Conservation (phyloP, 305 asterid genomes). For the Petunia hybrid region DNA sequence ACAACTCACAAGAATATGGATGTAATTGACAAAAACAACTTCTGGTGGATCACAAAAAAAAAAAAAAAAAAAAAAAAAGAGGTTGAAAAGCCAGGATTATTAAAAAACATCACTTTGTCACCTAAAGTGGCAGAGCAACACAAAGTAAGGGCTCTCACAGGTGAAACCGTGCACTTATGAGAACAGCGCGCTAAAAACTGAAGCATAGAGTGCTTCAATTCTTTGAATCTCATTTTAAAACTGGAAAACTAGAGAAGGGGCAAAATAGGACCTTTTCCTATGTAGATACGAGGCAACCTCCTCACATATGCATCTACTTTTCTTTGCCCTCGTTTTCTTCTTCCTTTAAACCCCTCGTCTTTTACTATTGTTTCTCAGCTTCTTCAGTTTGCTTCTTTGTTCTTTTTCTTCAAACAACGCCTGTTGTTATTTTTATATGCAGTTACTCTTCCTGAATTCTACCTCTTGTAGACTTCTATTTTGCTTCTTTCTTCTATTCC, state of each 20-base stretch:
- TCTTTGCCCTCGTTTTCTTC: background rate
- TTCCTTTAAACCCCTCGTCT: background rate
- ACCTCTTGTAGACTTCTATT: conserved; percentile 10
- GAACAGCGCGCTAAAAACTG: conserved; percentile 10
- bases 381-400: background rate
- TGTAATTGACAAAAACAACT: background rate
- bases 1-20: conserved; percentile 3
- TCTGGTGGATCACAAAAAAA: background rate
- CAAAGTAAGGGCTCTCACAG: background rate
- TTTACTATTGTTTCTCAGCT: background rate
- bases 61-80: background rate
- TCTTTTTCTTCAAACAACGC: background rate
- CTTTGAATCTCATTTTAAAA: conserved; percentile 2
- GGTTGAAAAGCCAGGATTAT: conserved; percentile 8
- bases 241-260: background rate
- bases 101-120: background rate
- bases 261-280: conserved; percentile 6
- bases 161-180: background rate
- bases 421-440: background rate
- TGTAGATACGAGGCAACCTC: background rate
- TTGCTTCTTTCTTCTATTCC: conserved; percentile 23
- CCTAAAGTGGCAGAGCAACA: background rate
- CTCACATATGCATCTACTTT: background rate
- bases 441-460: background rate
- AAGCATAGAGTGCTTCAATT: background rate